phyloP scores from a whole-genome alignment of 2,329 filamentous ascomycete species.

The Trichoderma simmonsii region DNA sequence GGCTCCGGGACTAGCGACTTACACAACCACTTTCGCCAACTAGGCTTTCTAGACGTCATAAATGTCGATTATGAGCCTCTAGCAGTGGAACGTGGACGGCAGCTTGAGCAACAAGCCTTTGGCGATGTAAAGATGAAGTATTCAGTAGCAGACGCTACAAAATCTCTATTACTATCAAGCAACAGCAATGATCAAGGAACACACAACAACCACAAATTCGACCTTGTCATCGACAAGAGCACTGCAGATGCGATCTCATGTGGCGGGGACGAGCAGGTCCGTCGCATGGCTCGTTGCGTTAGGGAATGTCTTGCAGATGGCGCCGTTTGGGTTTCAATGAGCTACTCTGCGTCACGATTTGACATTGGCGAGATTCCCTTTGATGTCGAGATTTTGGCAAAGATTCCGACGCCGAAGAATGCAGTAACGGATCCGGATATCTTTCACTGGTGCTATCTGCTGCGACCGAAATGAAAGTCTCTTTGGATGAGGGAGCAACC shows the following conservation, averaged over 20 bases:
- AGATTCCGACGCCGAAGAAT: constrained; percentile 41
- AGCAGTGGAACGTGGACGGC: constrained; percentile 42
- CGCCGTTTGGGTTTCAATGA: constrained; percentile 48
- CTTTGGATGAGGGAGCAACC: too few species aligned
- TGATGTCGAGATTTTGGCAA: constrained; percentile 40
- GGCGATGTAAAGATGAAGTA: constrained; percentile 45
- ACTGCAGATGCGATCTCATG: constrained; percentile 49
- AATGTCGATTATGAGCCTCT: constrained; percentile 52
- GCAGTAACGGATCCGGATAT: constrained; percentile 45
- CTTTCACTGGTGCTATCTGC: constrained; percentile 44
- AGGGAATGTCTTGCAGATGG: constrained; percentile 32
- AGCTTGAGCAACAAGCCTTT: constrained; percentile 40
- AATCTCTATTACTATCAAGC: constrained; percentile 32
- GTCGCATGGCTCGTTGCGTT: constrained; percentile 39
- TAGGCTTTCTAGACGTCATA: constrained; percentile 42
- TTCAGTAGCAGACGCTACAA: constrained; percentile 44
- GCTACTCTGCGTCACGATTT: constrained; percentile 45
- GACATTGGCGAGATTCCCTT: constrained; percentile 39
- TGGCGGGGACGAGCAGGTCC: constrained; percentile 37
- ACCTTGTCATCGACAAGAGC: constrained; percentile 49
- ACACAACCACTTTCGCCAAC: constrained; percentile 44
- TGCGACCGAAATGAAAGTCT: constrained; percentile 31
- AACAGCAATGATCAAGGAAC: not conserved
- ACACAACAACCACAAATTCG: constrained; percentile 28
- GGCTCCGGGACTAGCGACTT: constrained; percentile 51